Evolutionary conservation across 2,329 filamentous ascomycete genomes (phyloP).

Genomic region (Calonectria pauciramosa): DNA sequence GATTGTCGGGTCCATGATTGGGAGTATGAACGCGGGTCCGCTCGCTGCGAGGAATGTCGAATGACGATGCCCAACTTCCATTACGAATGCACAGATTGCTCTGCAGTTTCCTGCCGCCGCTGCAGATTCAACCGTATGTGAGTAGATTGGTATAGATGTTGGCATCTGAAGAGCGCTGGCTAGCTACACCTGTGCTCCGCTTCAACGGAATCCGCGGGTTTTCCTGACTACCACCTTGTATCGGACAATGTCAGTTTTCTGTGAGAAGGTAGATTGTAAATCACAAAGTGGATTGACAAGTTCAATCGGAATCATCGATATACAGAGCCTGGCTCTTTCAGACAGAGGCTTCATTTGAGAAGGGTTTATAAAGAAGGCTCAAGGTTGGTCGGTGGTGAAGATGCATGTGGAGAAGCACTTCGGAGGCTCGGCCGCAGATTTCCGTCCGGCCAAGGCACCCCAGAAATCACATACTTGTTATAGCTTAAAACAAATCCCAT

Average conservation of each 20-base stretch:
- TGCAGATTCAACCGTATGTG: slow-evolving; percentile 59
- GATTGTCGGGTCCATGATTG: slow-evolving; percentile 58
- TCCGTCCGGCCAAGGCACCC: neutral
- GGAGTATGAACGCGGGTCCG: slow-evolving; percentile 49
- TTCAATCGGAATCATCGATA: neutral
- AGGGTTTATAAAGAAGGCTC: neutral
- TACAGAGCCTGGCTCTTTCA: no score
- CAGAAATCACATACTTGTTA: neutral
- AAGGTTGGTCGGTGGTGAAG: no score
- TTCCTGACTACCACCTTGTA: neutral
- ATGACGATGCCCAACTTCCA: slow-evolving; percentile 58
- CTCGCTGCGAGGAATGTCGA: slow-evolving; percentile 60
- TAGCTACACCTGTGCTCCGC: neutral
- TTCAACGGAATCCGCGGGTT: neutral
- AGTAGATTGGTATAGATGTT: neutral
- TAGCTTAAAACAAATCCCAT: neutral
- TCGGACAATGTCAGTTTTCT: neutral
- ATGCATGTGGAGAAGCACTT: neutral
- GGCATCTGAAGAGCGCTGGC: neutral
- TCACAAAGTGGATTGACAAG: neutral
- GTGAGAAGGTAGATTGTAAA: neutral
- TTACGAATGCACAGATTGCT: slow-evolving; percentile 61
- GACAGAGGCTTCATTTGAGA: neutral
- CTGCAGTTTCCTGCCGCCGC: slow-evolving; percentile 59
- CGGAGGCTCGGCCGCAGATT: neutral